Evolutionary conservation across 805 yeast genomes (phyloP), one percentile per base, ranked within the genome.

Genomic region (Pichia ethanolica): DNA sequence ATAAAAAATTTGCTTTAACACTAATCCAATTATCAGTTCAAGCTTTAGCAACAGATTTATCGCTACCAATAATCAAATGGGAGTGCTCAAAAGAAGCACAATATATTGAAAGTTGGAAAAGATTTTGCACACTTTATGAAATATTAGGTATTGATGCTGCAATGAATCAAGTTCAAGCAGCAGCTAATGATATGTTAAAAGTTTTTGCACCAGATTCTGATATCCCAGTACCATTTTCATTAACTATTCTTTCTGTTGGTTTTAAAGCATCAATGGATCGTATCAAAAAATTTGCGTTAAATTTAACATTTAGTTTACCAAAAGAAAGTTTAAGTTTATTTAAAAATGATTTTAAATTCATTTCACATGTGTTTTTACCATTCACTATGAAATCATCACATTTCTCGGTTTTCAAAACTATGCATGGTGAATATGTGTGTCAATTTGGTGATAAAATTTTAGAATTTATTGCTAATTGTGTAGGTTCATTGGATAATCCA

Each of bases 131-230:
- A 0, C 66, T 89, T 12, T 84, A 79, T 58, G 96, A 89, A 59
- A 85, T 89, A 43, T 67, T 87, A 30, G 93, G 89, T 1, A 74
- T 89, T 38, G 97, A 89, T 62, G 81, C 96, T 0, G 86, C 96
- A 0, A 67, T 87, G 57, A 89, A 90, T 57, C 97, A 90, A 64
- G 81, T 90, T 0, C 82, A 82, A 56, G 96, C 88, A 11, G 91
- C 93, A 0, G 65, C 75, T 1, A 67, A 67, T 7, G 95, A 87
- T 57, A 77, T 89, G 41, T 61, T 79, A 1, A 67, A 67, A 1
- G 62, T 86, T 12, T 70, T 87, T 27, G 60, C 72, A 0, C 73
- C 77, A 3, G 53, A 63, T 1, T 77, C 86, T 0, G 56, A 67
- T 27, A 74, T 89, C 46, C 81, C 82, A 35, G 72, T 82, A 1